Base-by-base conservation (phyloP, 208 protist genomes). In the Leptomonas pyrrhocoris region DNA sequence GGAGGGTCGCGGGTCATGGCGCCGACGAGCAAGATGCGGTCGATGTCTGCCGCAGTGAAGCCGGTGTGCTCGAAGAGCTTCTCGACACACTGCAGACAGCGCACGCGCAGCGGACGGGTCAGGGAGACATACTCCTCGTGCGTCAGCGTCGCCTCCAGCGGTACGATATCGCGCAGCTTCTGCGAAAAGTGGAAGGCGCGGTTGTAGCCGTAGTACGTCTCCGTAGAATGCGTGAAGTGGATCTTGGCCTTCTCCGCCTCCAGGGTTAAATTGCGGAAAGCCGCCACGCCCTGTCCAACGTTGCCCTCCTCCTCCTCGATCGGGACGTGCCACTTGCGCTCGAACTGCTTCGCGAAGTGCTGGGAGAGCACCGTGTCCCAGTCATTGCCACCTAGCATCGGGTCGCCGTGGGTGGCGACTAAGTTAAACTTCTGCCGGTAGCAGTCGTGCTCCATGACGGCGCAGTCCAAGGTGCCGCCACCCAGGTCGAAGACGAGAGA, bases 1-100 rank as follows among this genome's bases (percentile, higher is more conserved):
- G 91, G 89, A n/a, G 93, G 93, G 74, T 94, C 90, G 50, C 91
- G 83, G 3, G 93, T 97, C 92, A 96, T 96, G 53, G 90, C 93
- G 36, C 93, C 93, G 36, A 96, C 93, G 8, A 97, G 84, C 21
- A 97, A 73, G 36, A 97, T 80, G 70, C 85, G 85, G 62, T 95
- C 88, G 61, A 96, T 93, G 57, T 95, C 90, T 18, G 71, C 73
- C 6, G 79, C 79, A 2, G 74, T 61, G 36, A 90, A 67, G 36
- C 80, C 63, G 8, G 85, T 83, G 73, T 96, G 84, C 31, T 81
- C 66, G 65, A 97, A 89, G 12, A 95, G 76, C 23, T 85, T 84
- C 45, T 88, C 79, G 21, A 95, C 70, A 68, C 87, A 94, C 68
- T 93, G 79, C 49, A 95, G 63, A 57, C 90, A 95, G 28, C 88